Evolutionary conservation across 2,329 filamentous ascomycete species (phyloP), one percentile per base, ranked within the genome.

Genomic region (Rhexocercosporidium sp.): DNA sequence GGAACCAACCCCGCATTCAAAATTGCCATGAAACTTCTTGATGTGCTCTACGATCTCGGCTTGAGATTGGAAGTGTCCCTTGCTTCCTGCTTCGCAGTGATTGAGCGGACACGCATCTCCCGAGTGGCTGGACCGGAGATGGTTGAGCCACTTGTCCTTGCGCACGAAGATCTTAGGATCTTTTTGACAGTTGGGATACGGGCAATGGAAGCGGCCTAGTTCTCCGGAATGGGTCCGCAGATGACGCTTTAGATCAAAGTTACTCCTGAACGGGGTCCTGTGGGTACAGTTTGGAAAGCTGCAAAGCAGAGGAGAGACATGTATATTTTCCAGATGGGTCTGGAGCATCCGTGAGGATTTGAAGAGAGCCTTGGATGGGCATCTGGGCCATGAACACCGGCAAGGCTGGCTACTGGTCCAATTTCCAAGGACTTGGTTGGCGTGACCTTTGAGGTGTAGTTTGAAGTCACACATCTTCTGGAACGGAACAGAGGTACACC

Each of bases 71-170:
- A 60, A 39, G 6, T 22, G 12, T 31, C 41, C 51, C 29, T 39
- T 51, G 3, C 8, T 14, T 37, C 27, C 59, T 37, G 59, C 47
- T 25, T 62, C 51, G 59, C 65, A 64, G 37, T 64, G 65, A 44
- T 64, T 64, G 44, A 64, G 44, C n/a, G 65, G 65, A 46, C 65
- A 67, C 25, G 22, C 20, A 25, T 37, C n/a, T n/a, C 47, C 56
- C n/a, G 53, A 62, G 31, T 67, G 65, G n/a, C 29, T 31, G 7
- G 22, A 51, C 11, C 62, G 62, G 20, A 68, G 53, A 47, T 68
- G 62, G n/a, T 62, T 68, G 57, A 62, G 31, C 57, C 62, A 64
- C 34, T 62, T 65, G 25, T 68, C 66, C 37, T 65, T 68, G 39
- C 66, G 51, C 1, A 62, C 57, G 29, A 65, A 68, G 16, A 27